Conservation (phyloP, 2,329 filamentous ascomycete genomes). For the Fusarium sp. region DNA sequence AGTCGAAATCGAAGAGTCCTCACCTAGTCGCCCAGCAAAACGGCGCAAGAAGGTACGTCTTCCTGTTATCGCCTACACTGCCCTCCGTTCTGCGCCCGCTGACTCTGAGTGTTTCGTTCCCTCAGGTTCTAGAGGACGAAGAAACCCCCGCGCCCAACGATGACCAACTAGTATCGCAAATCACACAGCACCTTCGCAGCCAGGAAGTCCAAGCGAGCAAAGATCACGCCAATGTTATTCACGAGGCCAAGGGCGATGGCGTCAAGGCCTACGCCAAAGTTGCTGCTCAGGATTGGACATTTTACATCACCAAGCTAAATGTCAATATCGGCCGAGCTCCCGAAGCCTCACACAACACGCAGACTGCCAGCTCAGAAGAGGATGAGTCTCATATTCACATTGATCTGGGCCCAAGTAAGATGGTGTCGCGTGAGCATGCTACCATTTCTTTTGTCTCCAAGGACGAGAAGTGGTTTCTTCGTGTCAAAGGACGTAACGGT, state of each 20-base stretch:
- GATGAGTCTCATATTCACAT: constrained; percentile 75
- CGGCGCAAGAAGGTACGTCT: constrained; percentile 69
- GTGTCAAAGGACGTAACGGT: constrained; percentile 91
- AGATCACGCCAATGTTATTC: constrained; percentile 72
- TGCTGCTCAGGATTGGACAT: constrained; percentile 84
- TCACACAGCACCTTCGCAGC: constrained; percentile 63
- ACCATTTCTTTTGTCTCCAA: constrained; percentile 78
- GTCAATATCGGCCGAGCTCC: constrained; percentile 80
- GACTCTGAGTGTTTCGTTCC: constrained; percentile 8
- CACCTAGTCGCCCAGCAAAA: constrained; percentile 71
- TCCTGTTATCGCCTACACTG: not conserved
- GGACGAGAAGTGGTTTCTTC: constrained; percentile 80
- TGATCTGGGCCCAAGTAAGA: constrained; percentile 86
- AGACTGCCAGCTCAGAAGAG: constrained; percentile 57
- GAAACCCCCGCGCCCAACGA: constrained; percentile 60
- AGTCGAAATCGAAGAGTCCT: constrained; percentile 62
- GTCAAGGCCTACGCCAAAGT: constrained; percentile 85
- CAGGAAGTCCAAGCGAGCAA: constrained; percentile 67
- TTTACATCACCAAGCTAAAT: constrained; percentile 79
- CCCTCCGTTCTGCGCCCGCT: constrained; percentile 18
- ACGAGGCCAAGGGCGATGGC: constrained; percentile 69
- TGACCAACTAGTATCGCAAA: constrained; percentile 66
- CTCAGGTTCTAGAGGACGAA: constrained; percentile 54
- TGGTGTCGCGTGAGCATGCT: constrained; percentile 81
- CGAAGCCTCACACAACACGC: constrained; percentile 56